A percentile compares a stretch with the other conserved stretches of the same genome.
Evolutionary conservation across 2,329 filamentous ascomycete genomes (phyloP).

Genomic region (Dendryphion nanum): DNA sequence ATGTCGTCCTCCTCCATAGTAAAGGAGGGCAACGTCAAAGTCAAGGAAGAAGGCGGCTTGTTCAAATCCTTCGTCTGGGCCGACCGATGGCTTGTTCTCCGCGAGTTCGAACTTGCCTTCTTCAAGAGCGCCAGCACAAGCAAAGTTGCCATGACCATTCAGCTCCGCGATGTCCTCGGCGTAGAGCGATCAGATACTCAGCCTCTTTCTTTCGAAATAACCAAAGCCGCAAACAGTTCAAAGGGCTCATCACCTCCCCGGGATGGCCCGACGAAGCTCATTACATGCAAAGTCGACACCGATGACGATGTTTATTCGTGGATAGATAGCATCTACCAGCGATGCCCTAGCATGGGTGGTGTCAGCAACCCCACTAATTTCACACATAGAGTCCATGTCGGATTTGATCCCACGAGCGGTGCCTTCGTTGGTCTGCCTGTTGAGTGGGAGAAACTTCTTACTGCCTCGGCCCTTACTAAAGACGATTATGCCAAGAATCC

Average conservation of each 20-base stretch:
- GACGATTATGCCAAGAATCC: constrained; percentile 98
- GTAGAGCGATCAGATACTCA: constrained; percentile 89
- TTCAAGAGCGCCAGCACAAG: constrained; percentile 81
- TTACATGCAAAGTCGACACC: constrained; percentile 90
- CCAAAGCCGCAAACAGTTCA: constrained; percentile 62
- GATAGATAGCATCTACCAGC: constrained; percentile 97
- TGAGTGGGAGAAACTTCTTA: constrained; percentile 96
- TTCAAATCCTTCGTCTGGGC: constrained; percentile 82
- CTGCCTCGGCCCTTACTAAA: constrained; percentile 94
- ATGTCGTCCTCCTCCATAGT: constrained; percentile 38
- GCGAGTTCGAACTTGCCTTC: constrained; percentile 92
- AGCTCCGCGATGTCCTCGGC: constrained; percentile 82
- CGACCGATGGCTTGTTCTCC: constrained; percentile 85
- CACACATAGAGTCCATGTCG: constrained; percentile 93
- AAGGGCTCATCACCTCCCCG: constrained; percentile 67
- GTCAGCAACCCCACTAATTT: constrained; percentile 99
- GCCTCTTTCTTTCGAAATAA: constrained; percentile 92
- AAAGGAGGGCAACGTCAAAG: constrained; percentile 71
- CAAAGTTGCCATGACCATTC: constrained; percentile 82
- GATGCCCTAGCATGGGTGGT: constrained; percentile 95
- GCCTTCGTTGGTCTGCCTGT: constrained; percentile 92
- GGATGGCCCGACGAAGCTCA: constrained; percentile 76
- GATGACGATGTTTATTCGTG: constrained; percentile 98
- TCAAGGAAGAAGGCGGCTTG: constrained; percentile 88
- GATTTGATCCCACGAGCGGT: constrained; percentile 92